phyloP scores from a whole-genome alignment of 768 basidiomycete species.

The Amanita jacksonii region DNA sequence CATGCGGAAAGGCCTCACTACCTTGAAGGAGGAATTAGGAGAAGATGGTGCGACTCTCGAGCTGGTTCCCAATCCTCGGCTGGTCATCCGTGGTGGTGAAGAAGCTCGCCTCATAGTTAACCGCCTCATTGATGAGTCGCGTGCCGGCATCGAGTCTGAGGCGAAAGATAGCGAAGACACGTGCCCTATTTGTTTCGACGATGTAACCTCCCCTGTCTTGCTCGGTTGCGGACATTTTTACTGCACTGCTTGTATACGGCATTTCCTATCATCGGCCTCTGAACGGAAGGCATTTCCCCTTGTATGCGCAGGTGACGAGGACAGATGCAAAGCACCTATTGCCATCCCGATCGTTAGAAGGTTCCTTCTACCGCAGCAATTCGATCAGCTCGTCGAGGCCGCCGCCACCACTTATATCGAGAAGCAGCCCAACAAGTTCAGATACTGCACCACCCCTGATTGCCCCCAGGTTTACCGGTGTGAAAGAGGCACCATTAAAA shows the following conservation, averaged over 20 bases:
- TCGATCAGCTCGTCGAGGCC: constrained; percentile 31
- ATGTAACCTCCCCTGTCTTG: not conserved
- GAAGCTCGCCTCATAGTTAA: constrained; percentile 23
- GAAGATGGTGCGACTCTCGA: constrained; percentile 43
- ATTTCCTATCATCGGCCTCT: constrained; percentile 1
- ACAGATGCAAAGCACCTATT: constrained; percentile 17
- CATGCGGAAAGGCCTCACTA: constrained; percentile 36
- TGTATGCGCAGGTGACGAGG: constrained; percentile 3
- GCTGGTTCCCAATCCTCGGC: constrained; percentile 23
- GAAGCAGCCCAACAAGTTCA: constrained; percentile 33
- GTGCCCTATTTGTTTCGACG: constrained; percentile 9
- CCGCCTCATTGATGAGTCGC: constrained; percentile 2
- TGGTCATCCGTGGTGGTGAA: constrained; percentile 48
- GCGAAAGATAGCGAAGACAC: not conserved
- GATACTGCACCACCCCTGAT: constrained; percentile 47
- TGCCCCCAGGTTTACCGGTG: constrained; percentile 39
- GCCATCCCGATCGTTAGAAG: constrained; percentile 28
- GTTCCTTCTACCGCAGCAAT: constrained; percentile 30
- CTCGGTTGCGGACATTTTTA: constrained; percentile 4
- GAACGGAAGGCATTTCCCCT: constrained; percentile 7
- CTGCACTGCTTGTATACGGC: constrained; percentile 5
- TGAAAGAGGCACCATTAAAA: constrained; percentile 6
- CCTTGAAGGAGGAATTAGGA: constrained; percentile 43
- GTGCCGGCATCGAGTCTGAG: not conserved
- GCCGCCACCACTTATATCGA: constrained; percentile 38